These are phyloP conservation scores for Phytophthora pini DNA, from an alignment of 352 stramenopile genomes.

Conservation along the genomic window DNA sequence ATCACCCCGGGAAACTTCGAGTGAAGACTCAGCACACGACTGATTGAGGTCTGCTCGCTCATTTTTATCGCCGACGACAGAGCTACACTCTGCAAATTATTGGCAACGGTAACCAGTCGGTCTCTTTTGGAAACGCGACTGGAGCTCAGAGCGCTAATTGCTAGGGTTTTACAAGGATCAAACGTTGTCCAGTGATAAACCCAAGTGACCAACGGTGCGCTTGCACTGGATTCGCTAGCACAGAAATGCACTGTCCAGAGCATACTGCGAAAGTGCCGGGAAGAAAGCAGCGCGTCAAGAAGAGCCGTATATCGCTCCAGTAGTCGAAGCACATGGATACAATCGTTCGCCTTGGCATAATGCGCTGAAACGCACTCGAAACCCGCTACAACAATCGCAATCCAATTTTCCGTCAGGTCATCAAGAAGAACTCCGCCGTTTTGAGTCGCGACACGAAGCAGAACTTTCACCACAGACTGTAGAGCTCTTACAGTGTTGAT, in stretches of 20 bases:
- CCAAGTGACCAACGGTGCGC: constrained; percentile 11
- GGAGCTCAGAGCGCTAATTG: constrained; percentile 1
- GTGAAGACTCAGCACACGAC: constrained; percentile 10
- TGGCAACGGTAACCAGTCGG: not conserved
- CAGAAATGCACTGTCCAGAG: constrained; percentile 8
- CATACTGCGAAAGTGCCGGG: not conserved
- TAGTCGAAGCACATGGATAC: constrained; percentile 7
- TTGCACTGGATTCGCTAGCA: not conserved
- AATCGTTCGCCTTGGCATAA: constrained; percentile 4
- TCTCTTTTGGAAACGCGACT: constrained; percentile 5
- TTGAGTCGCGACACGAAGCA: not conserved
- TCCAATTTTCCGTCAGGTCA: too few relatives aligned
- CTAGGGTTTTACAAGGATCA: not conserved
- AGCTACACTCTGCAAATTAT: constrained; percentile 1
- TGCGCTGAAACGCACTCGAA: constrained; percentile 13
- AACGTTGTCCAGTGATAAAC: constrained; percentile 23
- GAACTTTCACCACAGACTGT: constrained; percentile 4
- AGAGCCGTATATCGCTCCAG: constrained; percentile 12
- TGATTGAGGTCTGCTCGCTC: constrained; percentile 8
- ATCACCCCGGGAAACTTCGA: constrained; percentile 8
- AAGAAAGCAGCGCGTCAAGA: constrained; percentile 9
- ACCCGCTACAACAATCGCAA: constrained; percentile 1
- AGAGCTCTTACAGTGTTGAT: not conserved
- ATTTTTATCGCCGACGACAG: constrained; percentile 8
- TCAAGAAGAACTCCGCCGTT: not conserved